phyloP scores from a whole-genome alignment of 805 yeast species.

The Dipodascopsis uninucleata region DNA sequence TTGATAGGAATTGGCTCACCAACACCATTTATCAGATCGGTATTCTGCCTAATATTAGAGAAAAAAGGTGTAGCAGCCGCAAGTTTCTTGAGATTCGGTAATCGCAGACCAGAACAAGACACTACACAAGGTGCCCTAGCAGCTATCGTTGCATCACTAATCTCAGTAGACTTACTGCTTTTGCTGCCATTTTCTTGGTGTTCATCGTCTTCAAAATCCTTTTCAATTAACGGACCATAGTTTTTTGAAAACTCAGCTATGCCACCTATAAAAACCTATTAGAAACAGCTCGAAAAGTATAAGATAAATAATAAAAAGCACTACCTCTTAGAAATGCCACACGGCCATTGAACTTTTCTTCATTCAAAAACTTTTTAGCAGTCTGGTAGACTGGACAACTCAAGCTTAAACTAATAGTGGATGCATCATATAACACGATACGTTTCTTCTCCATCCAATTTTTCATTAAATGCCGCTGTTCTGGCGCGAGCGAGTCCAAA shows the following conservation, averaged over 20 bases:
- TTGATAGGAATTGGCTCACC: slow-evolving; percentile 32
- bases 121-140: too few species aligned
- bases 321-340: slow-evolving; percentile 33
- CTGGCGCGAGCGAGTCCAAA: slow-evolving; percentile 38
- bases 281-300: too few species aligned
- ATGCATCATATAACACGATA: slow-evolving; percentile 52
- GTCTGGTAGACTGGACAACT: slow-evolving; percentile 19
- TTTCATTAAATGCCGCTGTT: slow-evolving; percentile 32
- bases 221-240: too few species aligned
- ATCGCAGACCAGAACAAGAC: slow-evolving; percentile 32
- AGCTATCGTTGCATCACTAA: too few species aligned
- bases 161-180: too few species aligned
- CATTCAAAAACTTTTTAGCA: slow-evolving; percentile 24
- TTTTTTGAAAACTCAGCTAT: slow-evolving; percentile 14
- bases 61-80: slow-evolving; percentile 32
- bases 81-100: slow-evolving; percentile 28
- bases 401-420: slow-evolving; percentile 24
- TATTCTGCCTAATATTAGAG: slow-evolving; percentile 31
- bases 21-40: slow-evolving; percentile 32
- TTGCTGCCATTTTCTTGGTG: too few species aligned
- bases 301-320: background rate
- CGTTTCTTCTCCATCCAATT: slow-evolving; percentile 25
- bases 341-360: slow-evolving; percentile 19
- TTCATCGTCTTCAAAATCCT: too few species aligned
- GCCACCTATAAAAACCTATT: slow-evolving; percentile 16